Conservation (phyloP, 2,329 filamentous ascomycete species). For the Ophiocordyceps camponoti-leonardi region DNA sequence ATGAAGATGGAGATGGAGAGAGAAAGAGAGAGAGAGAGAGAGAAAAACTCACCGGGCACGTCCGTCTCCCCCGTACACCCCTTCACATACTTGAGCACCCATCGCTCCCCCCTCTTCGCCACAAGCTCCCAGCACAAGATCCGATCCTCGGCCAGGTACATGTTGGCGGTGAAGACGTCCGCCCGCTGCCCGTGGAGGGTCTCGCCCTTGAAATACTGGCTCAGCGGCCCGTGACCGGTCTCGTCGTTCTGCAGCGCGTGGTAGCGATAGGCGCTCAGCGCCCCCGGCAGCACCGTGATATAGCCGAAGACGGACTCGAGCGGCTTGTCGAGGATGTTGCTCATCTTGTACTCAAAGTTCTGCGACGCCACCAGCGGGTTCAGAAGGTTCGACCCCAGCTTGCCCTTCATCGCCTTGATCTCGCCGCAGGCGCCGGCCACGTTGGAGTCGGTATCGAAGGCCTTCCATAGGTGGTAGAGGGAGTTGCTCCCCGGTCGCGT, state of each 20-base stretch:
- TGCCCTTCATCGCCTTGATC: conserved; percentile 93
- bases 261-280: conserved; percentile 87
- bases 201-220: conserved; percentile 98
- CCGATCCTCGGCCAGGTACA: conserved; percentile 82
- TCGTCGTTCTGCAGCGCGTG: conserved; percentile 93
- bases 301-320: conserved; percentile 96
- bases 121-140: conserved; percentile 92
- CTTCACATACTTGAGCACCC: conserved; percentile 97
- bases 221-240: conserved; percentile 84
- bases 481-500: conserved; percentile 79
- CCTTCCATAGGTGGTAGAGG: conserved; percentile 97
- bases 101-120: conserved; percentile 83
- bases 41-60: conserved; percentile 58
- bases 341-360: conserved; percentile 99
- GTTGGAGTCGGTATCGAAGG: conserved; percentile 93
- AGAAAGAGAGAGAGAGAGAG: background rate
- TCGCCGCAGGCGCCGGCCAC: conserved; percentile 94
- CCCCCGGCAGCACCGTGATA: conserved; percentile 91
- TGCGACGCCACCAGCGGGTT: conserved; percentile 94
- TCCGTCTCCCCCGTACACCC: conserved; percentile 93
- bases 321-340: conserved; percentile 95
- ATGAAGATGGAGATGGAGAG: background rate
- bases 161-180: conserved; percentile 94
- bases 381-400: conserved; percentile 62
- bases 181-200: conserved; percentile 91